These are phyloP conservation scores for Leccinum aurantiacum DNA, from an alignment of 768 basidiomycete species.

Conservation along the genomic window DNA sequence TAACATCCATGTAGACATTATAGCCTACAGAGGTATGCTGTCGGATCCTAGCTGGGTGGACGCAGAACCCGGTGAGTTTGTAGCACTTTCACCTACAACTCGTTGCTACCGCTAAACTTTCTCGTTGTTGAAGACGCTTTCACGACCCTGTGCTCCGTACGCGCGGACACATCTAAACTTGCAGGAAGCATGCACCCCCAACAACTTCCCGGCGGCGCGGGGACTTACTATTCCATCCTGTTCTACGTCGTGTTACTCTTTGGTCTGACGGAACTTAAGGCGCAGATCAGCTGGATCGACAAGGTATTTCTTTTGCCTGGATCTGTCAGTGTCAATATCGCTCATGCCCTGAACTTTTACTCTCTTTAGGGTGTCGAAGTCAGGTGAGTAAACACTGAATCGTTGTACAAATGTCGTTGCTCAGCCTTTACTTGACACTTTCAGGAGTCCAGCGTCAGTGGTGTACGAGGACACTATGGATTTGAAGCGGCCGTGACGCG, in stretches of 20 bases:
- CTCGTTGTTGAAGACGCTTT: constrained; percentile 2
- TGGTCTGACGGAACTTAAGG: constrained; percentile 52
- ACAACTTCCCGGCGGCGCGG: constrained; percentile 9
- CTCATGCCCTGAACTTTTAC: neutral
- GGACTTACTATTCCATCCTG: constrained; percentile 15
- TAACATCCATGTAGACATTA: constrained; percentile 16
- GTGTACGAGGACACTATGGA: constrained; percentile 24
- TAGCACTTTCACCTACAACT: too few relatives aligned
- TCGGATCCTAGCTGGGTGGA: constrained; percentile 12
- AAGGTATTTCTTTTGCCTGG: constrained; percentile 34
- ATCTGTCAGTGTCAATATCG: too few relatives aligned
- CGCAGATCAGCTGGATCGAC: constrained; percentile 47
- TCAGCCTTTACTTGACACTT: neutral
- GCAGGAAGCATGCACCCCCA: constrained; percentile 10
- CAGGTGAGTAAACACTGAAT: constrained; percentile 21
- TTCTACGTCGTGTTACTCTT: constrained; percentile 46
- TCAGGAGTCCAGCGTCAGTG: constrained; percentile 30
- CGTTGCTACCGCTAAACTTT: neutral
- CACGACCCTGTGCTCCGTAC: constrained; percentile 13
- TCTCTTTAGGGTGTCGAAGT: constrained; percentile 36
- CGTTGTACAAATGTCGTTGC: neutral
- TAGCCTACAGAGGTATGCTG: constrained; percentile 12
- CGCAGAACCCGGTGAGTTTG: constrained; percentile 8
- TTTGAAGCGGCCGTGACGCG: neutral
- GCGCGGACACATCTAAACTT: constrained; percentile 16